A percentile compares a stretch with the other conserved stretches of the same genome.
Conservation (phyloP, 2,329 filamentous ascomycete species). For the Aspergillus ochraceus region DNA sequence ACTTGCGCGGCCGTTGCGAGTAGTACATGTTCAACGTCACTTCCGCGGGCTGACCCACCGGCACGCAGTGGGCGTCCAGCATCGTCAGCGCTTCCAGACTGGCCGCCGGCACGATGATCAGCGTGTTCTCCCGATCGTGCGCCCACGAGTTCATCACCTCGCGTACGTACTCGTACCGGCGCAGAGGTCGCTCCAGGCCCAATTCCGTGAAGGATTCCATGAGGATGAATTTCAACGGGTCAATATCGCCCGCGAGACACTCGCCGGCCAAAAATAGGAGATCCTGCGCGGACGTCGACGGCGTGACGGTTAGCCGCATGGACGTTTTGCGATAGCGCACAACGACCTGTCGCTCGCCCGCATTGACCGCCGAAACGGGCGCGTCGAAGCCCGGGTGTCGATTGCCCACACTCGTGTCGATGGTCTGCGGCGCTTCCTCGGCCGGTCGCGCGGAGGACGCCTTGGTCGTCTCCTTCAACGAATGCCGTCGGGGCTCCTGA, state of each 20-base stretch:
- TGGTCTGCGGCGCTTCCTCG: slow-evolving; percentile 3
- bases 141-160: slow-evolving; percentile 96
- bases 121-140: slow-evolving; percentile 70
- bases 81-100: slow-evolving; percentile 45
- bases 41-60: slow-evolving; percentile 63
- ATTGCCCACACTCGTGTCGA: slow-evolving; percentile 18
- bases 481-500: slow-evolving; percentile 26
- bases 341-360: slow-evolving; percentile 71
- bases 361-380: slow-evolving; percentile 77
- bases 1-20: slow-evolving; percentile 78
- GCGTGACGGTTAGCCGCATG: slow-evolving; percentile 69
- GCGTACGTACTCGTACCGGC: slow-evolving; percentile 80
- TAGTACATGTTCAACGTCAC: slow-evolving; percentile 74
- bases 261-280: slow-evolving; percentile 68
- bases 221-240: slow-evolving; percentile 66
- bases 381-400: slow-evolving; percentile 65
- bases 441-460: slow-evolving; percentile 16
- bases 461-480: slow-evolving; percentile 32
- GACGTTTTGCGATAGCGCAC: slow-evolving; percentile 71
- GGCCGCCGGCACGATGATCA: slow-evolving; percentile 66
- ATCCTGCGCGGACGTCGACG: slow-evolving; percentile 72
- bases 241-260: slow-evolving; percentile 63
- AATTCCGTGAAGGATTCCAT: slow-evolving; percentile 74
- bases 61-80: slow-evolving; percentile 66
- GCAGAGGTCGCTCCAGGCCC: slow-evolving; percentile 77